Base-by-base conservation (phyloP, 805 yeast genomes). In the Candida bentonensis region DNA sequence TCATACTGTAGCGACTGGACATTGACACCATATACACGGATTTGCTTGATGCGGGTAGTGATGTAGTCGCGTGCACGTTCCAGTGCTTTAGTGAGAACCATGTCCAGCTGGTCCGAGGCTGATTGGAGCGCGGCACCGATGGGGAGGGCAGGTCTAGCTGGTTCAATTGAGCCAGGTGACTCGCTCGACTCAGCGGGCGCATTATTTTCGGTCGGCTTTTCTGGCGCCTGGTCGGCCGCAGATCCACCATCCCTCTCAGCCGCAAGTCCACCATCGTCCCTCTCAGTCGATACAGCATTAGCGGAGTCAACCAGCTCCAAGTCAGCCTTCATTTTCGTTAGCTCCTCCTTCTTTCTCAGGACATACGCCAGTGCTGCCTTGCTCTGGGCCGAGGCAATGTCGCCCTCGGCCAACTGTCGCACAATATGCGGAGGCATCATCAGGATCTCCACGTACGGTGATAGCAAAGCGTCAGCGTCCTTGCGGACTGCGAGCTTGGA, bases 11-110 rank as follows among this genome's bases (percentile, higher is more conserved):
- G 67, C 0, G 69, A 68, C 55, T 86, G 95, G 0, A 94, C 79
- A 9, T 89, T 75, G 0, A 69, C 63, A 15, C 79, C 76, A 2
- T 74, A 71, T n/a, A 67, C 68, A 45, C 97, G 68, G 21, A 92
- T 61, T n/a, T 60, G 55, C 50, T 83, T 80, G 46, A 92, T 80
- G 49, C 78, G 74, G 4, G 62, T 52, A 2, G 85, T 75, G 23
- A 87, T 62, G 55, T 64, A 80, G 57, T 80, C 82, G 48, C 94
- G 72, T 2, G 84, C 75, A 45, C 94, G 69, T 57, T 88, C 96
- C 2, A 84, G 60, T 1, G 84, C 76, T 53, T 82, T 79, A 21
- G 64, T 57, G 40, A 73, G 72, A 44, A 87, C 60, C n/a, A 72
- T 58, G 1, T 68, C 66, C n/a, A 82, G 50, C 22, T 70, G 66